Evolutionary conservation across 139 green algal species (phyloP).

Genomic region (Dunaliella primolecta): DNA sequence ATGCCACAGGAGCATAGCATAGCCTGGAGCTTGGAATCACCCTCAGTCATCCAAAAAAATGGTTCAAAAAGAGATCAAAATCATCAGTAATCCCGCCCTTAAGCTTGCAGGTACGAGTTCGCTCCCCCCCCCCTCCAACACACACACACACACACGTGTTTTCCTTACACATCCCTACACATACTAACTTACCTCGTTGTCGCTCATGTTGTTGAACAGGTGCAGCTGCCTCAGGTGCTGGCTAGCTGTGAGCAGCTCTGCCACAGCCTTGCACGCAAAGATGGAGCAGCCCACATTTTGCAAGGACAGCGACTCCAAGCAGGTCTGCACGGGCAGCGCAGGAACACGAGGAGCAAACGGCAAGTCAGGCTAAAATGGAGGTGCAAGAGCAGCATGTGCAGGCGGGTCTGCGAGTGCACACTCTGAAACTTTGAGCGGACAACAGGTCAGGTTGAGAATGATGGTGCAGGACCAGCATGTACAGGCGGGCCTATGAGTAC

Average conservation of each 20-base stretch:
- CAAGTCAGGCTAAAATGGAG: no score
- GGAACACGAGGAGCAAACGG: background rate
- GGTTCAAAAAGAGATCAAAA: no score
- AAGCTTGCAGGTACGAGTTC: no score
- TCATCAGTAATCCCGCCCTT: no score
- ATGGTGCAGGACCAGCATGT: no score
- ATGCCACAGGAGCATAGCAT: background rate
- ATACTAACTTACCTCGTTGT: slow-evolving; percentile 48
- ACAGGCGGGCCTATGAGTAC: no score
- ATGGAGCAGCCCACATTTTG: slow-evolving; percentile 88
- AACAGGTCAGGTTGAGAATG: no score
- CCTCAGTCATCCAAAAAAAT: no score
- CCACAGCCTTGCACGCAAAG: slow-evolving; percentile 75
- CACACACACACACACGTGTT: background rate
- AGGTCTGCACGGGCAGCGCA: slow-evolving; percentile 27
- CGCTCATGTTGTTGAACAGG: slow-evolving; percentile 97
- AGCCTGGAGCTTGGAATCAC: background rate
- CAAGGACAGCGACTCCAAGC: slow-evolving; percentile 60
- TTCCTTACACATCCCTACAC: background rate
- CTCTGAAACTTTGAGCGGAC: no score
- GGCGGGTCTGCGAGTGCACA: no score
- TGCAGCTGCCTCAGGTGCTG: slow-evolving; percentile 51
- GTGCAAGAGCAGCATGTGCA: no score
- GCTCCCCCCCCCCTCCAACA: background rate
- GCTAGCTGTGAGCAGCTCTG: slow-evolving; percentile 62